These are phyloP conservation scores for Candida pseudoviswanathii DNA, from an alignment of 1,139 yeast species.

Conservation along the genomic window DNA sequence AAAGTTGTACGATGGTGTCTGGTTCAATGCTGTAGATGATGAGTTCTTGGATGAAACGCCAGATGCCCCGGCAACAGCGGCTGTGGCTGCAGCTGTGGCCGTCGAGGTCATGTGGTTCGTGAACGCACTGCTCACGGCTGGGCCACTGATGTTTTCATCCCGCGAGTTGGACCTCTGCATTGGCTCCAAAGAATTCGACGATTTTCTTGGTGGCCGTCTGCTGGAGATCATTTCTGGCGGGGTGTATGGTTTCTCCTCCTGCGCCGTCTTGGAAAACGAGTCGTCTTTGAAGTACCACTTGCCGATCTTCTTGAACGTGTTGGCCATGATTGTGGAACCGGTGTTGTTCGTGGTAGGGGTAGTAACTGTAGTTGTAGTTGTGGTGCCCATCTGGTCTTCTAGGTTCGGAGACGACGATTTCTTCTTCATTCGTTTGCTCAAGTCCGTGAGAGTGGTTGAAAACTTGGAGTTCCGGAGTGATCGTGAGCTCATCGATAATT, in stretches of 20 bases:
- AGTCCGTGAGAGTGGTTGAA: conserved; percentile 34
- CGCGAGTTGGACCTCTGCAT: background rate
- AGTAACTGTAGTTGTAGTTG: conserved; percentile 4
- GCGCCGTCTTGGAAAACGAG: background rate
- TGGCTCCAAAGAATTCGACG: conserved; percentile 16
- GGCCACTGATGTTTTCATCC: background rate
- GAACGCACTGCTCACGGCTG: background rate
- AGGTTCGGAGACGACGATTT: conserved; percentile 23
- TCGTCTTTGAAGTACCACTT: conserved; percentile 66
- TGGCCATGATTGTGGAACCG: conserved; percentile 18
- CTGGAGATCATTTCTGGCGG: conserved; percentile 70
- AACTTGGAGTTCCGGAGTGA: conserved; percentile 16
- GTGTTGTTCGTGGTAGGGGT: background rate
- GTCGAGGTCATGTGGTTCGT: background rate
- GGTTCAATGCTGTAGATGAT: conserved; percentile 1
- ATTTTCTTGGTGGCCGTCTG: conserved; percentile 44
- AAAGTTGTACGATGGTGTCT: conserved; percentile 20
- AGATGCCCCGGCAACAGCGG: conserved; percentile 4
- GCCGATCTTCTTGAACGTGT: conserved; percentile 61
- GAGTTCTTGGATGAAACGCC: background rate
- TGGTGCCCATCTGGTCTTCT: conserved; percentile 2
- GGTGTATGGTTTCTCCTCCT: conserved; percentile 28
- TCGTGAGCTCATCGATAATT: conserved; percentile 13
- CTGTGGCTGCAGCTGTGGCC: conserved; percentile 6
- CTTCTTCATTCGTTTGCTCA: conserved; percentile 37